phyloP scores from a whole-genome alignment of 345 rosid genomes.

The Barbarea vulgaris region DNA sequence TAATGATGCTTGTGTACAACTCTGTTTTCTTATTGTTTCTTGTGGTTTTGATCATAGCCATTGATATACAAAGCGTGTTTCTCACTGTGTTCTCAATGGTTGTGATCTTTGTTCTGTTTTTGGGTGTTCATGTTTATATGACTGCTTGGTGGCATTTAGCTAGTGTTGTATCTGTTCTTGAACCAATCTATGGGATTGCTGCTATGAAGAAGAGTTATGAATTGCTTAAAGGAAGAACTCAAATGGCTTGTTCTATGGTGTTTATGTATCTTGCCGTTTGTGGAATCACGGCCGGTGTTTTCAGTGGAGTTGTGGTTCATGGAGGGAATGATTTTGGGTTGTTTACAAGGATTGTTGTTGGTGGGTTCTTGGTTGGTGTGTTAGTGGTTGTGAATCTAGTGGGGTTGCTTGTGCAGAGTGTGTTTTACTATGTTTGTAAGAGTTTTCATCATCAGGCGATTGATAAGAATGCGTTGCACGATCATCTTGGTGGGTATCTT shows the following conservation, averaged over 20 bases:
- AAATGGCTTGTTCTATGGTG: constrained; percentile 64
- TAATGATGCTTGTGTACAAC: constrained; percentile 74
- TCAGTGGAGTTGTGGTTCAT: constrained; percentile 67
- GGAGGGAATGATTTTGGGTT: constrained; percentile 68
- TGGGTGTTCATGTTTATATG: constrained; percentile 81
- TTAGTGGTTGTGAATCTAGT: constrained; percentile 85
- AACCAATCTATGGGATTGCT: constrained; percentile 64
- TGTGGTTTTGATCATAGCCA: constrained; percentile 53
- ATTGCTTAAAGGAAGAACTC: constrained; percentile 69
- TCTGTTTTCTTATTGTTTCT: constrained; percentile 51
- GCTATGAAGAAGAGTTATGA: constrained; percentile 95
- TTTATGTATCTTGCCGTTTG: constrained; percentile 62
- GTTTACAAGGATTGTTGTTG: constrained; percentile 62
- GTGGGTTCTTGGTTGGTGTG: constrained; percentile 80
- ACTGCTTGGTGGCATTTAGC: constrained; percentile 96
- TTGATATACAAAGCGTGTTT: constrained; percentile 50
- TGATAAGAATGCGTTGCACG: constrained; percentile 74
- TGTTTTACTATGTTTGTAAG: constrained; percentile 92
- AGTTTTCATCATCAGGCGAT: constrained; percentile 82
- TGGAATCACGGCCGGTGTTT: constrained; percentile 47
- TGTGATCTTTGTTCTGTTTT: constrained; percentile 52
- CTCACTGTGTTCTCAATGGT: constrained; percentile 50
- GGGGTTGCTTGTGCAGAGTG: constrained; percentile 89
- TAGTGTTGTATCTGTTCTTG: constrained; percentile 91
- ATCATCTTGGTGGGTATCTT: constrained; percentile 94